Conservation (phyloP, 176 grass and related monocot genomes). For the Echinochloa phyllopogon region DNA sequence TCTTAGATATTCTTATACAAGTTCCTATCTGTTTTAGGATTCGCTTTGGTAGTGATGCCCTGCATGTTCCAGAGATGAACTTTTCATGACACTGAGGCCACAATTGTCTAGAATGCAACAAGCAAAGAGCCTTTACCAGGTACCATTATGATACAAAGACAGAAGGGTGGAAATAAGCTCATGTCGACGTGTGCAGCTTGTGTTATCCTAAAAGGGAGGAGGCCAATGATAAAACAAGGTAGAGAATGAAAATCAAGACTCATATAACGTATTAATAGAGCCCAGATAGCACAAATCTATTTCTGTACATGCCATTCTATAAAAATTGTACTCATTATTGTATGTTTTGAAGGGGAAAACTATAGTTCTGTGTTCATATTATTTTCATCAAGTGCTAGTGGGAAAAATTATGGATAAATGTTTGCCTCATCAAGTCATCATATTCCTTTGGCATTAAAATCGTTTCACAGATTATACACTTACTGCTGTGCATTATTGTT, state of each 20-base stretch:
- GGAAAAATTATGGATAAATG: background rate
- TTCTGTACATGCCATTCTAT: background rate
- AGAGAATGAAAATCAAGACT: conserved; percentile 10
- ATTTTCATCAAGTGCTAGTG: background rate
- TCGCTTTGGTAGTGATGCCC: conserved; percentile 60
- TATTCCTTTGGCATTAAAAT: conserved; percentile 16
- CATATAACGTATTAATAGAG: background rate
- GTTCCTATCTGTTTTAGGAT: conserved; percentile 65
- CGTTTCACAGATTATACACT: conserved; percentile 31
- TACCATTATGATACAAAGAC: conserved; percentile 61
- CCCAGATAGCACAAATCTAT: background rate
- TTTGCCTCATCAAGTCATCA: background rate
- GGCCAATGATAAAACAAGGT: conserved; percentile 34
- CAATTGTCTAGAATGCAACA: conserved; percentile 46
- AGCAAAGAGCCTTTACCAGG: conserved; percentile 60
- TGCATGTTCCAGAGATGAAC: conserved; percentile 52
- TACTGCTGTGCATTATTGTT: conserved; percentile 24
- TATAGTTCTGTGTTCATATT: background rate
- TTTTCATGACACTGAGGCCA: conserved; percentile 26
- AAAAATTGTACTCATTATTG: background rate
- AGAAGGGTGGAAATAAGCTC: conserved; percentile 71
- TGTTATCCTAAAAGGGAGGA: conserved; percentile 57
- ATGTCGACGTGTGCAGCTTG: conserved; percentile 54
- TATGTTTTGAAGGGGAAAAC: no score
- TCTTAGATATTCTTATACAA: conserved; percentile 67